Evolutionary conservation across 441 rosid genomes (phyloP).

Genomic region (Eruca vesicaria): DNA sequence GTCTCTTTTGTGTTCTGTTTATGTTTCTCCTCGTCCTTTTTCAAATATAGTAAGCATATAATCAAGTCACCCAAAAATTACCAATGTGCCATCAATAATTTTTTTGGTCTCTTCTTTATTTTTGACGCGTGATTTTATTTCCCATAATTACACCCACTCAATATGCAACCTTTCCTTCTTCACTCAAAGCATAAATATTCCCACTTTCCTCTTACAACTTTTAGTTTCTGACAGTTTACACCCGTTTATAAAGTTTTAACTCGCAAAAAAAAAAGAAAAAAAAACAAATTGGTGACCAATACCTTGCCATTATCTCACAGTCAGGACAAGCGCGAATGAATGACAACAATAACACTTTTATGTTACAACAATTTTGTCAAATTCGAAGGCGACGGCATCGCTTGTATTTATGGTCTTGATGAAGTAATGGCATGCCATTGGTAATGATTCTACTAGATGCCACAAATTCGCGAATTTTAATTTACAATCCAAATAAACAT

Average conservation of each 20-base stretch:
- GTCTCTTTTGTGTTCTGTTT: not conserved
- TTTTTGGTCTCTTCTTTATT: not conserved
- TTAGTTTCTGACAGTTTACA: not conserved
- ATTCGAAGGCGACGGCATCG: too few species aligned
- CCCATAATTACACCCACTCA: conserved; percentile 28
- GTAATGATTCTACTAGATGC: too few species aligned
- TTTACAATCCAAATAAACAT: too few species aligned
- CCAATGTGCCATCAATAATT: conserved; percentile 23
- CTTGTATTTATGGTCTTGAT: too few species aligned
- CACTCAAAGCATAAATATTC: conserved; percentile 27
- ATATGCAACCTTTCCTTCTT: conserved; percentile 41
- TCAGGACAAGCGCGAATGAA: conserved; percentile 45
- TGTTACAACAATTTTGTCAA: conserved; percentile 52
- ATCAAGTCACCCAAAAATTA: conserved; percentile 7
- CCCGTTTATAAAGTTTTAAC: not conserved
- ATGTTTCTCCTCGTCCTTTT: not conserved
- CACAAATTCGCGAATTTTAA: too few species aligned
- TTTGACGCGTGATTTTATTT: conserved; percentile 30
- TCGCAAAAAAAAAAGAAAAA: too few species aligned
- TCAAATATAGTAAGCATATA: not conserved
- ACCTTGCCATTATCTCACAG: conserved; percentile 38
- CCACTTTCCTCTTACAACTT: not conserved
- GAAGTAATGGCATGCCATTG: too few species aligned
- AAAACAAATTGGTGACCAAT: not conserved
- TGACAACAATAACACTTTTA: conserved; percentile 68